Base-by-base conservation (phyloP, 2,329 filamentous ascomycete species). In the Aspergillus melleus region DNA sequence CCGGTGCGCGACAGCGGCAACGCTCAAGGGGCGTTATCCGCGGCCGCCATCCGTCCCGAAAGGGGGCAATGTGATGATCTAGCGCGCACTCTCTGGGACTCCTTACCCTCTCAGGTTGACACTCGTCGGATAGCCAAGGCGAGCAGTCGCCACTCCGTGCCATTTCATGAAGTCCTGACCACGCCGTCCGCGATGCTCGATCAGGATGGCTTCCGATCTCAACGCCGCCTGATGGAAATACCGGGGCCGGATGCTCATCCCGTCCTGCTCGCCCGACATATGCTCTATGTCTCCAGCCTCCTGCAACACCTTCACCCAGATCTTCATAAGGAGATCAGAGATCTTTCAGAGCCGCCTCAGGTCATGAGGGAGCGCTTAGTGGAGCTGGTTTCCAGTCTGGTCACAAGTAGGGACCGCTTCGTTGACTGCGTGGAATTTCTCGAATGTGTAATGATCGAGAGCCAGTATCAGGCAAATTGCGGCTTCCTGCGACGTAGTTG, bases 231-330 rank as follows among this genome's bases (percentile, higher is more conserved):
- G 14, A 68, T 82, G 12, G 67, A 72, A 32, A 58, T 75, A 24
- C 80, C 77, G 1, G 69, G 72, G 1, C 59, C 61, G 16, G 72
- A 67, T 0, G 78, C 75, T 30, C 83, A 85, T 64, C 83, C 83
- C 0, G 74, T 80, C 2, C 62, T 84, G 6, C 72, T 85, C 1
- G 81, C 82, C 2, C 79, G 77, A 53, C 77, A 77, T 6, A 74
- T 85, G 16, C 71, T 85, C 6, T 76, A 82, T 36, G 68, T 84
- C 6, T 75, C 75, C 1, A 73, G 79, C 14, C 82, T 77, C 59
- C 71, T 84, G 9, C 82, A 84, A 68, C 79, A 80, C 14, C 68
- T 83, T 36, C 73, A 20, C 4, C 16, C 42, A 14, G 16, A 20
- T 10, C 14, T 16, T 14, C 42, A 46, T 10, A 14, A 46, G 42